Evolutionary conservation across 306 rosid genomes (phyloP).

Genomic region (Aeschynomene evenia): DNA sequence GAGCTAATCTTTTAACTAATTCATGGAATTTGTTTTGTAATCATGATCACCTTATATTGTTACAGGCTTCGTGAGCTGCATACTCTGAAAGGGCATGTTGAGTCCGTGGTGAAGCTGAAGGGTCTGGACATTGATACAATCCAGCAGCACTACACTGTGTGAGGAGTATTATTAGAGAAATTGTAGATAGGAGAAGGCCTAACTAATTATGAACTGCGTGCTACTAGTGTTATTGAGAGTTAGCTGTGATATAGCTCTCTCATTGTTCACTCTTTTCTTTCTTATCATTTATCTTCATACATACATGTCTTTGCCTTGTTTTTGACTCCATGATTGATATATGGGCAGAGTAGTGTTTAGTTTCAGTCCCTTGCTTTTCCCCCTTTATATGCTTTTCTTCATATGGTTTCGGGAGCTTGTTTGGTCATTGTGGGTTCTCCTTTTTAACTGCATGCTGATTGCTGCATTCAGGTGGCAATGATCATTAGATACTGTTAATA

Average conservation of each 20-base stretch:
- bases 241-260: slow-evolving; percentile 39
- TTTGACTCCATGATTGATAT: slow-evolving; percentile 27
- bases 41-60: background rate
- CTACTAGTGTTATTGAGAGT: slow-evolving; percentile 35
- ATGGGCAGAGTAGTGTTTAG: slow-evolving; percentile 38
- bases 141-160: slow-evolving; percentile 97
- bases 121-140: slow-evolving; percentile 90
- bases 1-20: background rate
- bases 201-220: slow-evolving; percentile 28
- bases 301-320: slow-evolving; percentile 41
- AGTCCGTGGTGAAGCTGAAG: slow-evolving; percentile 96
- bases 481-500: slow-evolving; percentile 18
- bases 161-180: slow-evolving; percentile 30
- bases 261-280: slow-evolving; percentile 11
- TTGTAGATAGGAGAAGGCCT: slow-evolving; percentile 40
- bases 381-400: too few species aligned
- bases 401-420: slow-evolving; percentile 23
- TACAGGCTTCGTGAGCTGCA: slow-evolving; percentile 89
- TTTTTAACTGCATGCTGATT: slow-evolving; percentile 20
- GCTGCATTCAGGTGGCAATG: slow-evolving; percentile 16
- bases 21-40: background rate
- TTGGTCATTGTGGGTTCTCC: slow-evolving; percentile 22
- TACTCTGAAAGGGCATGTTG: slow-evolving; percentile 98
- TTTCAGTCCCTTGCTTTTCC: slow-evolving; percentile 23
- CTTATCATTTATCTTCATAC: slow-evolving; percentile 37